Evolutionary conservation across 1,284 basidiomycete species (phyloP), one percentile per base, ranked within the genome.

Genomic region (Afroboletus lepidellus): DNA sequence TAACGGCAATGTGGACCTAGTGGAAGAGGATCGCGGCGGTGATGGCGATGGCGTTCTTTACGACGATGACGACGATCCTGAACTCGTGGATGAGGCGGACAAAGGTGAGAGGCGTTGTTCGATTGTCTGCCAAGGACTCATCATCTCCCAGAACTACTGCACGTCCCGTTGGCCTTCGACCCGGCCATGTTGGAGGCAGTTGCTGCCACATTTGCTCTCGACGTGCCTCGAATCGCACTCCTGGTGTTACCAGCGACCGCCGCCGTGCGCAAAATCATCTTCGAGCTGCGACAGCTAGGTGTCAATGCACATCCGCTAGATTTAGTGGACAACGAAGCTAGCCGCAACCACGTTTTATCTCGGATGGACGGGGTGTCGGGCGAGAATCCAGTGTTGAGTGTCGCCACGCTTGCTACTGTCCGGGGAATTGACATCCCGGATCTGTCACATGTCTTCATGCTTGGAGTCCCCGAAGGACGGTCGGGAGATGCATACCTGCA

Each of bases 361-460:
- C 69, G 67, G 44, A 64, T 63, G 46, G 65, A 58, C 4, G 67
- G 61, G 13, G 63, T 57, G 21, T 56, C 65, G 25, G 67, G 73
- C 39, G 78, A 76, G 57, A 76, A 78, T 57, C 85, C 88, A 21
- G 79, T 71, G 20, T 66, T 91, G 60, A 73, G 91, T 24, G 84
- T 91, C 33, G 77, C 78, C 20, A 90, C 86, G 4, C 69, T 80
- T 18, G 82, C 85, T 20, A 80, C 81, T 20, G 82, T 78, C 32
- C 82, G 89, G 37, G 88, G 88, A 15, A 69, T 91, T 46, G 88
- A 91, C 68, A 69, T 91, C 41, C 83, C 83, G 11, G 76, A 77
- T 52, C 72, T 91, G 58, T 80, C 79, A 45, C 88, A 90, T 62
- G 86, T 90, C 18, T 90, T 90, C 64, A 73, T 90, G 48, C 69